Evolutionary conservation across 495 filamentous ascomycete genomes (phyloP).

Genomic region (Neurospora intermedia): DNA sequence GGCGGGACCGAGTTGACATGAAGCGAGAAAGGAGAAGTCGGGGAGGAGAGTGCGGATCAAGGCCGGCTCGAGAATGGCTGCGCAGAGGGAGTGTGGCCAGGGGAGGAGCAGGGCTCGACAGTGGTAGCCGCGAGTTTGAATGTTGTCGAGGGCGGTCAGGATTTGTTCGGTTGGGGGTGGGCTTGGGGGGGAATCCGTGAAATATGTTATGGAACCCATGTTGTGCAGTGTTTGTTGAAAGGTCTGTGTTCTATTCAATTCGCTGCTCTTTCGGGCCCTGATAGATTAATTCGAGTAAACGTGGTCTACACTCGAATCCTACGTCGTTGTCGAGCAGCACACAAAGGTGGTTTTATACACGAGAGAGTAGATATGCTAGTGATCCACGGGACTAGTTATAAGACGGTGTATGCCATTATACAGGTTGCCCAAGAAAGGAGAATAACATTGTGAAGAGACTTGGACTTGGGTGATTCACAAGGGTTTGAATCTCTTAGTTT

Average conservation of each 20-base stretch:
- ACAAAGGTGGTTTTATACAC: background rate
- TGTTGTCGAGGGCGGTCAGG: background rate
- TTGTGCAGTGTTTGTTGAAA: background rate
- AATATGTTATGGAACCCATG: background rate
- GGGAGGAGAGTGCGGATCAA: background rate
- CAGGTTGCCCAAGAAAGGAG: background rate
- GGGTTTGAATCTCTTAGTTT: background rate
- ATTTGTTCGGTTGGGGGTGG: background rate
- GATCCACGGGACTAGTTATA: background rate
- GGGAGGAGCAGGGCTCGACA: background rate
- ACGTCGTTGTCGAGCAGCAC: background rate
- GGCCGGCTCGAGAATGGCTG: background rate
- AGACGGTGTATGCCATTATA: background rate
- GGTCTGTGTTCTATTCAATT: background rate
- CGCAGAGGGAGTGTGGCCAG: background rate
- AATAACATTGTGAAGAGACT: background rate
- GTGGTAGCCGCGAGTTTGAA: background rate
- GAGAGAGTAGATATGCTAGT: background rate
- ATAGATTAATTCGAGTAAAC: background rate
- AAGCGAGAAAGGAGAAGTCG: background rate
- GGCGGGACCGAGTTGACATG: background rate
- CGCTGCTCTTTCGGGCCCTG: background rate
- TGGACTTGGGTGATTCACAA: background rate
- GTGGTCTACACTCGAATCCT: background rate
- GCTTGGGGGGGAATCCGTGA: background rate